These are phyloP conservation scores for Misopates orontium DNA, from an alignment of 257 asterid genomes.

Conservation along the genomic window DNA sequence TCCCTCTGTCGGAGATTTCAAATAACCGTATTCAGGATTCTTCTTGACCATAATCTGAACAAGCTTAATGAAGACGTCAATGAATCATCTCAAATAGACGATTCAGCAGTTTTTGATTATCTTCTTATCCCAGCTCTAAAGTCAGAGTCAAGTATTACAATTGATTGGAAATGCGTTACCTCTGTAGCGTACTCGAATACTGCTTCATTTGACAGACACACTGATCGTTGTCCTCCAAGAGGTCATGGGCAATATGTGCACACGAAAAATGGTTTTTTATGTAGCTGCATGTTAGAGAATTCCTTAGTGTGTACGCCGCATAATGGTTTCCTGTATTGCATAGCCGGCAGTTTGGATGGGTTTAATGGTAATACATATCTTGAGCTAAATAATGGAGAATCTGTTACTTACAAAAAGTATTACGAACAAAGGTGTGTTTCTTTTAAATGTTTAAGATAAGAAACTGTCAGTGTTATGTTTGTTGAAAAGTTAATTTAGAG, in stretches of 20 bases:
- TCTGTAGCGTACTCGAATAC: constrained; percentile 31
- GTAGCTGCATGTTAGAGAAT: constrained; percentile 58
- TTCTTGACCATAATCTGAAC: constrained; percentile 46
- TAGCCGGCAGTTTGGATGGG: constrained; percentile 41
- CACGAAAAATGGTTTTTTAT: constrained; percentile 52
- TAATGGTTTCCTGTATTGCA: constrained; percentile 50
- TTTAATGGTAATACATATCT: constrained; percentile 48
- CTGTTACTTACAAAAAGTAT: constrained; percentile 47
- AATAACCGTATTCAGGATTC: constrained; percentile 45
- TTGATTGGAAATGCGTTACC: constrained; percentile 57
- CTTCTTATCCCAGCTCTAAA: constrained; percentile 62
- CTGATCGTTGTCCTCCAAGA: constrained; percentile 16
- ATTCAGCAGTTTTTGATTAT: constrained; percentile 41
- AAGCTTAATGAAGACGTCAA: constrained; percentile 35
- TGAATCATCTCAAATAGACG: constrained; percentile 18
- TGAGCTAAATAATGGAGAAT: constrained; percentile 36
- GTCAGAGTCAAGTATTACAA: constrained; percentile 21
- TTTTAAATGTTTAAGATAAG: neutral
- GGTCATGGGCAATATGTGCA: constrained; percentile 32
- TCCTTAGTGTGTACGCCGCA: constrained; percentile 75
- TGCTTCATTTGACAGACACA: constrained; percentile 24
- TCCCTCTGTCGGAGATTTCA: constrained; percentile 56
- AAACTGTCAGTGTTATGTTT: neutral
- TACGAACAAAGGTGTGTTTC: constrained; percentile 46
- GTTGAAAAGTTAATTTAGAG: constrained; percentile 1